Percentiles rank a stretch among this genome's conserved stretches.
These are phyloP conservation scores for Aspergillaceae sp. DNA, from an alignment of 2,329 filamentous ascomycete species.

Conservation along the genomic window DNA sequence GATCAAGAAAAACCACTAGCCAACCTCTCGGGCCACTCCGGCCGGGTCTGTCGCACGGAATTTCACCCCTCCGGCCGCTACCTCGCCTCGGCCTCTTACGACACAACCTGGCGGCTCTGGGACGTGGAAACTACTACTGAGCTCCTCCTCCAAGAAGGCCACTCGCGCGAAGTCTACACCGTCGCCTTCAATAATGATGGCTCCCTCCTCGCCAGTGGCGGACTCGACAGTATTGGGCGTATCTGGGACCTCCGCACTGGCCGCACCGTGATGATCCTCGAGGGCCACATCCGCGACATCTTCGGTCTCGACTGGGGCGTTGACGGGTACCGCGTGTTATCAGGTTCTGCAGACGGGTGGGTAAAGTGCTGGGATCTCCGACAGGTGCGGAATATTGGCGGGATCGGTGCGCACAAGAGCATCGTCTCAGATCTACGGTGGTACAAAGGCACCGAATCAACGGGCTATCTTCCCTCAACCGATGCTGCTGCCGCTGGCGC, in stretches of 20 bases:
- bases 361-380: constrained; percentile 97
- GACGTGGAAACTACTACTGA: constrained; percentile 80
- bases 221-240: constrained; percentile 85
- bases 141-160: constrained; percentile 82
- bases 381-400: constrained; percentile 73
- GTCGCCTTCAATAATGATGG: constrained; percentile 87
- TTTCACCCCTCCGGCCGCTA: constrained; percentile 90
- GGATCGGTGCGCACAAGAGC: constrained; percentile 82
- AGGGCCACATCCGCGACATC: constrained; percentile 88
- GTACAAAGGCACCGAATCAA: constrained; percentile 81
- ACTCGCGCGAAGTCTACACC: constrained; percentile 86
- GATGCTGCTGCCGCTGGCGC: constrained; percentile 61
- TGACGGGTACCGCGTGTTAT: constrained; percentile 87
- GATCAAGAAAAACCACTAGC: constrained; percentile 75
- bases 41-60: constrained; percentile 82
- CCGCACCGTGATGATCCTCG: constrained; percentile 88
- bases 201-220: constrained; percentile 82
- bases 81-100: constrained; percentile 85
- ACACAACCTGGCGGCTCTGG: constrained; percentile 96
- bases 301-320: constrained; percentile 87
- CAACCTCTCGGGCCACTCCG: constrained; percentile 73
- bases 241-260: constrained; percentile 94
- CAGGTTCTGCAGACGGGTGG: constrained; percentile 87
- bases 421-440: constrained; percentile 88
- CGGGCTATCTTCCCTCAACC: constrained; percentile 52